Conservation (phyloP, 371 early-diverging fungal species). For the Fennellomyces sp. region DNA sequence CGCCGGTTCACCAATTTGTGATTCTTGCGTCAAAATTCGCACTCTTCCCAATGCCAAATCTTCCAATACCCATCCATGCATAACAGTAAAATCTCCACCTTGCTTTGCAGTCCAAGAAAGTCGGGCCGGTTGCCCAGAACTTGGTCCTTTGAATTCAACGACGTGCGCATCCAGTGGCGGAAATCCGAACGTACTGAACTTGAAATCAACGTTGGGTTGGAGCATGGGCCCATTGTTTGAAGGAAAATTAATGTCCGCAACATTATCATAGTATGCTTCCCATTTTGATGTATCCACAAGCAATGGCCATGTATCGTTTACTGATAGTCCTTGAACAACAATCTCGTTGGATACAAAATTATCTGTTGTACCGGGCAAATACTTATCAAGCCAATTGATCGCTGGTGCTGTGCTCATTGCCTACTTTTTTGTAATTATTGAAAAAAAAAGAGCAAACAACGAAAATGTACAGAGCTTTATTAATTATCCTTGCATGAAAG, state of each 20-base stretch:
- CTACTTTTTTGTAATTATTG: no score
- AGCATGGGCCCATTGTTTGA: slow-evolving; percentile 7
- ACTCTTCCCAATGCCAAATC: slow-evolving; percentile 10
- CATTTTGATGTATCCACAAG: slow-evolving; percentile 5
- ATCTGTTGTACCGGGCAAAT: slow-evolving; percentile 11
- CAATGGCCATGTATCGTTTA: slow-evolving; percentile 12
- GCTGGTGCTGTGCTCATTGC: no score
- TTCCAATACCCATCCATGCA: slow-evolving; percentile 18
- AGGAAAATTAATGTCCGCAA: slow-evolving; percentile 14
- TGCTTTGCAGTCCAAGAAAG: slow-evolving; percentile 16
- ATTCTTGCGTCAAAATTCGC: slow-evolving; percentile 19
- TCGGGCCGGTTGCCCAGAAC: slow-evolving; percentile 2
- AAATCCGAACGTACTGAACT: slow-evolving; percentile 16
- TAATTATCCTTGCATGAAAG: no score
- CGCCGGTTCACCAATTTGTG: slow-evolving; percentile 12
- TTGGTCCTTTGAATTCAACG: slow-evolving; percentile 5
- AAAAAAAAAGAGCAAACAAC: no score
- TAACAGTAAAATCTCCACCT: slow-evolving; percentile 10
- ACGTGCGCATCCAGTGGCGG: slow-evolving; percentile 7
- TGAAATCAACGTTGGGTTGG: slow-evolving; percentile 2
- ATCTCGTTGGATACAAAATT: slow-evolving; percentile 20
- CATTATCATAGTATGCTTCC: slow-evolving; percentile 10
- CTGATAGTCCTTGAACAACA: slow-evolving; percentile 12
- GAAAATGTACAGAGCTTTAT: no score
- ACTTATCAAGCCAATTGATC: slow-evolving; percentile 12